Conservation (phyloP, 768 basidiomycete genomes). For the Podaxis pistillaris region DNA sequence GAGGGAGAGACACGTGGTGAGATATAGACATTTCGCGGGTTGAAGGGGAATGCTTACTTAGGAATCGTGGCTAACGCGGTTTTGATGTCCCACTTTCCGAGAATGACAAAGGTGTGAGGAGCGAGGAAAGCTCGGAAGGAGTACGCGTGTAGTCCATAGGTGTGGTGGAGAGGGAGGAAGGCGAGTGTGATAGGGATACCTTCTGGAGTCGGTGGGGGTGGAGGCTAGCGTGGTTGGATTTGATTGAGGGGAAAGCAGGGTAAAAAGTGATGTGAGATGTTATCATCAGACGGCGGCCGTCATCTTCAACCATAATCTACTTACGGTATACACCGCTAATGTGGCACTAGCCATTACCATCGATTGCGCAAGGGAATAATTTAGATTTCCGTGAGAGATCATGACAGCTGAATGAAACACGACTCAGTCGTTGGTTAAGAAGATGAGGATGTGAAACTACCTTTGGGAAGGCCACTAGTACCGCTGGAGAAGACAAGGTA, state of each 20-base stretch:
- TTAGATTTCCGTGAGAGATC: constrained; percentile 68
- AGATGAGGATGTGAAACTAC: constrained; percentile 26
- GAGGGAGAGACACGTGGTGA: neutral
- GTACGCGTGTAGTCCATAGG: constrained; percentile 57
- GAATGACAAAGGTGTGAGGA: constrained; percentile 48
- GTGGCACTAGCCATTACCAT: constrained; percentile 28
- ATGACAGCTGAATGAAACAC: constrained; percentile 54
- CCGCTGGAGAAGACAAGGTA: constrained; percentile 79
- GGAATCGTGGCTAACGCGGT: constrained; percentile 50
- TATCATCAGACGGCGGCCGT: neutral
- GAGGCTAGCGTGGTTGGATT: constrained; percentile 29
- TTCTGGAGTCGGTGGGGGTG: constrained; percentile 37
- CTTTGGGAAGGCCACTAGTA: constrained; percentile 76
- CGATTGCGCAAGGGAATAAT: constrained; percentile 40
- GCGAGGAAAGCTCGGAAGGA: constrained; percentile 45
- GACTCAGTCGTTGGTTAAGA: neutral
- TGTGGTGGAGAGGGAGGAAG: constrained; percentile 68
- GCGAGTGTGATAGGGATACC: constrained; percentile 49
- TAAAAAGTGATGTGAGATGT: neutral
- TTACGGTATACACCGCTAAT: constrained; percentile 37
- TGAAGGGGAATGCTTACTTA: constrained; percentile 39
- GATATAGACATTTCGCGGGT: neutral
- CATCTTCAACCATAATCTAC: constrained; percentile 15
- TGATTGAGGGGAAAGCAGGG: no score
- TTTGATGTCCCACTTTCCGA: constrained; percentile 62